Percentiles rank a stretch among this genome's conserved stretches.
Conservation (phyloP, 148 eudicot species). For the Fagopyrum tataricum region DNA sequence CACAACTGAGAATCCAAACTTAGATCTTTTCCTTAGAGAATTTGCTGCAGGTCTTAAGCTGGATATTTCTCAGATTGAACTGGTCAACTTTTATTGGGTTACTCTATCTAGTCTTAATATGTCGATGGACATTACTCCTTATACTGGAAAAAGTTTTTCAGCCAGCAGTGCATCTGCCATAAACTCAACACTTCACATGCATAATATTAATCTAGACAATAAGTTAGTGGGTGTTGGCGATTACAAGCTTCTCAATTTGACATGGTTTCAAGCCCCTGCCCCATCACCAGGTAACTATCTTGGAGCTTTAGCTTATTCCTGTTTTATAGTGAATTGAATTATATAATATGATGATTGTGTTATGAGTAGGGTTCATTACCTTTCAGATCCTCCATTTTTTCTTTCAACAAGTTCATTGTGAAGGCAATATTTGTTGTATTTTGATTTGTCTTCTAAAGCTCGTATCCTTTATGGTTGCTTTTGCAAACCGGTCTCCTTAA, state of each 20-base stretch:
- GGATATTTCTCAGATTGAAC: conserved; percentile 64
- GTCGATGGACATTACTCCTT: conserved; percentile 85
- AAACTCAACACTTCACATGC: conserved; percentile 59
- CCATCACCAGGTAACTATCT: conserved; percentile 58
- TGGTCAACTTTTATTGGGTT: conserved; percentile 71
- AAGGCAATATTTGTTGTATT: background rate
- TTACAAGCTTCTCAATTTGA: conserved; percentile 75
- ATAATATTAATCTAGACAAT: conserved; percentile 63
- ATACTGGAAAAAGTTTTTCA: conserved; percentile 66
- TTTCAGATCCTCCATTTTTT: background rate
- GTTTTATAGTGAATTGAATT: background rate
- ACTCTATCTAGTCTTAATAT: conserved; percentile 65
- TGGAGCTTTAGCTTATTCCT: background rate
- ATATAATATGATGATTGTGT: background rate
- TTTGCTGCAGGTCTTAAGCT: conserved; percentile 71
- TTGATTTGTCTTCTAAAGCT: background rate
- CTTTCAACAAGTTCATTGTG: background rate
- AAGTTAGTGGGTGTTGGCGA: conserved; percentile 62
- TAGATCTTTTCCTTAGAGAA: conserved; percentile 58
- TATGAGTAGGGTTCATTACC: background rate
- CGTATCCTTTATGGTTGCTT: background rate
- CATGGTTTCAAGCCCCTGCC: conserved; percentile 76
- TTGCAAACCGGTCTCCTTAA: background rate
- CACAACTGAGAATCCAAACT: conserved; percentile 67
- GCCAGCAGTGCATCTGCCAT: conserved; percentile 49